Conservation (phyloP, 306 rosid species). For the Sechiopsis laciniata region DNA sequence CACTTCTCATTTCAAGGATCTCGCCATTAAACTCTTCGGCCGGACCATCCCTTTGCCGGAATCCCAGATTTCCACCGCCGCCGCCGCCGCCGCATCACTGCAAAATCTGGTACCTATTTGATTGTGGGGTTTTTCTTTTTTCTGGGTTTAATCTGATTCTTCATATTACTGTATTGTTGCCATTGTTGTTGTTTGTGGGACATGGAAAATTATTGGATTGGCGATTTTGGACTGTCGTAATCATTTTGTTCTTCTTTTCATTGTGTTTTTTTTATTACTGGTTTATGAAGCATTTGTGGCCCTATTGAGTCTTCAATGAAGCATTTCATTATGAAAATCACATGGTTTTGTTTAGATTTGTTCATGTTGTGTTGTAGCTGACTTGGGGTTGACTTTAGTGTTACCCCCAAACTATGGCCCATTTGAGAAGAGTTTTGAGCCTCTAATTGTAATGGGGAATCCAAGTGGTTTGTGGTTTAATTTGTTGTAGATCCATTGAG, state of each 20-base stretch:
- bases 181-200: background rate
- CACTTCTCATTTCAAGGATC: conserved; percentile 27
- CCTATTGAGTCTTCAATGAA: background rate
- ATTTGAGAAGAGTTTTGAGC: background rate
- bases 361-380: background rate
- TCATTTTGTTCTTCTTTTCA: background rate
- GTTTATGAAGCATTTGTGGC: background rate
- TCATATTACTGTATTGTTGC: background rate
- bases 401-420: background rate
- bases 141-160: conserved; percentile 3
- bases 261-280: background rate
- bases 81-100: background rate
- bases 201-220: background rate
- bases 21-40: conserved; percentile 59
- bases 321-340: background rate
- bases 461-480: background rate
- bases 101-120: background rate
- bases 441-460: background rate
- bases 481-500: background rate
- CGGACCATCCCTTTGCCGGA: conserved; percentile 49
- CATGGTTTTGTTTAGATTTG: background rate
- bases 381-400: conserved; percentile 7
- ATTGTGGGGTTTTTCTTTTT: background rate
- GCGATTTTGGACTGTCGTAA: background rate
- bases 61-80: conserved; percentile 33